These are phyloP conservation scores for Globisporangium radiosum DNA, from an alignment of 352 stramenopile species.

Conservation along the genomic window DNA sequence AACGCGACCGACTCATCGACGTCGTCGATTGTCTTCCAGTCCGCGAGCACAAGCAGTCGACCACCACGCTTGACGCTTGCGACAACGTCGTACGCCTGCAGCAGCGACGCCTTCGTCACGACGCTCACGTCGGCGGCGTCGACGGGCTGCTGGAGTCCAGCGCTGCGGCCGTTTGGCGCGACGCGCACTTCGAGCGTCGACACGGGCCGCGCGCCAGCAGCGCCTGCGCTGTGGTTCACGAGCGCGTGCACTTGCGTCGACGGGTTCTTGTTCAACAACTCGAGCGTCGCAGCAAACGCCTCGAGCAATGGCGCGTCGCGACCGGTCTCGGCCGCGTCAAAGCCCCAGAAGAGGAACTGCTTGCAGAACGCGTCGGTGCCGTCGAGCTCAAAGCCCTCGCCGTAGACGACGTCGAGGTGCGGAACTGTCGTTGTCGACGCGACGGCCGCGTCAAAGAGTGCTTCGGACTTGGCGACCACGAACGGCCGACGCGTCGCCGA, in stretches of 20 bases:
- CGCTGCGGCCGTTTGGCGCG: conserved; percentile 27
- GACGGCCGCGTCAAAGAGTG: conserved; percentile 47
- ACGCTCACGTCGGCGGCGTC: conserved; percentile 57
- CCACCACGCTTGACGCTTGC: conserved; percentile 46
- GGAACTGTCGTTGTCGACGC: conserved; percentile 38
- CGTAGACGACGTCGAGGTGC: conserved; percentile 52
- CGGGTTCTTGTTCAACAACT: conserved; percentile 57
- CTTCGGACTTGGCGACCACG: conserved; percentile 77
- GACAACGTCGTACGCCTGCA: conserved; percentile 46
- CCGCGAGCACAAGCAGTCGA: conserved; percentile 44
- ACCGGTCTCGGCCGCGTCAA: conserved; percentile 54
- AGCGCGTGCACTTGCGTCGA: conserved; percentile 56
- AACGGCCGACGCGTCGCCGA: conserved; percentile 49
- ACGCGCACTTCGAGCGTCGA: conserved; percentile 55
- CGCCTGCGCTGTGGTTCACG: conserved; percentile 40
- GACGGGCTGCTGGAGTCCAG: conserved; percentile 35
- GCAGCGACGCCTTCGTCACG: conserved; percentile 36
- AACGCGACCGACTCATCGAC: conserved; percentile 42
- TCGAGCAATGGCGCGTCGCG: conserved; percentile 24
- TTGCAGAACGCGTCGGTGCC: conserved; percentile 55
- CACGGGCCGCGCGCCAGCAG: conserved; percentile 21
- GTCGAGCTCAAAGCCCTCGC: conserved; percentile 31
- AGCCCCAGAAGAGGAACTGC: conserved; percentile 89
- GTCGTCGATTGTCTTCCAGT: conserved; percentile 65
- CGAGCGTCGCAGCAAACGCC: conserved; percentile 35